These are phyloP conservation scores for Clavulina sp. DNA, from an alignment of 768 basidiomycete species.

Conservation along the genomic window DNA sequence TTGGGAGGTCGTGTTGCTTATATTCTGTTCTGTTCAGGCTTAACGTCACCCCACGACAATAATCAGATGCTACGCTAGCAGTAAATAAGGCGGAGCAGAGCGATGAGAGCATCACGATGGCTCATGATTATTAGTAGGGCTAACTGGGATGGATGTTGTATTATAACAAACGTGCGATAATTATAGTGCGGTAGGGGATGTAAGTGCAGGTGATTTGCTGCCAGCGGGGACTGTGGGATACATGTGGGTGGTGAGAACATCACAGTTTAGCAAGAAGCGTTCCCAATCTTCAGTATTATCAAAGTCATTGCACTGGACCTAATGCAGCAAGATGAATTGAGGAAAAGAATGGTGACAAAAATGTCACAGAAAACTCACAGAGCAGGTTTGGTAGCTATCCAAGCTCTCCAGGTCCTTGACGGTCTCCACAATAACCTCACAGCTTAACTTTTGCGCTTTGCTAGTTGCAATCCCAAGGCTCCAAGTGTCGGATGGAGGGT, in stretches of 20 bases:
- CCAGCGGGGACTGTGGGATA: background rate
- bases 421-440: background rate
- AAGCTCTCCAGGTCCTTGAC: background rate
- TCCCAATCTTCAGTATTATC: background rate
- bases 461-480: background rate
- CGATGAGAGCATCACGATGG: too few species aligned
- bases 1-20: too few species aligned
- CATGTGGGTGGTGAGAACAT: background rate
- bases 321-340: background rate
- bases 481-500: background rate
- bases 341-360: background rate
- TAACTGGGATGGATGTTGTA: too few species aligned
- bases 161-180: too few species aligned
- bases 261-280: background rate
- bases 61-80: too few species aligned
- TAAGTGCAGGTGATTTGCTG: too few species aligned
- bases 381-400: background rate
- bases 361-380: background rate
- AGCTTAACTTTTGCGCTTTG: background rate
- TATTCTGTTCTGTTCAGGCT: too few species aligned
- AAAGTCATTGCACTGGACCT: background rate
- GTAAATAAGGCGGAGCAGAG: too few species aligned
- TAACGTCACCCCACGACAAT: too few species aligned
- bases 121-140: too few species aligned
- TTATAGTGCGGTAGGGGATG: too few species aligned